These are phyloP conservation scores for Ganoderma sinense DNA, from an alignment of 1,284 basidiomycete species.

Conservation along the genomic window DNA sequence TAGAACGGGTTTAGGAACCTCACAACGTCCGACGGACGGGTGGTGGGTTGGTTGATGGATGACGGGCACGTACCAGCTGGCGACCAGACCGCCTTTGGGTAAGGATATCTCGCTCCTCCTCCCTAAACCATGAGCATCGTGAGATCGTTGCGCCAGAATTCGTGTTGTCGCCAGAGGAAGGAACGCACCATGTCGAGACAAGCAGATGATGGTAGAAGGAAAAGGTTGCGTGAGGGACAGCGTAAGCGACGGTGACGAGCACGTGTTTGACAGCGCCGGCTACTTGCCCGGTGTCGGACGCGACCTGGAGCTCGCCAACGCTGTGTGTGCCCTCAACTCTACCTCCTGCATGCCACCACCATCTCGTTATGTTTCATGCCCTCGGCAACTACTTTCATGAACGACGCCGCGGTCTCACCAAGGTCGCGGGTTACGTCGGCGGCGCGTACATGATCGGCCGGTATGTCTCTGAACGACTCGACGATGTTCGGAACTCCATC, in stretches of 20 bases:
- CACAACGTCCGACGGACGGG: background rate
- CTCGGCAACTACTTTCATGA: slow-evolving; percentile 53
- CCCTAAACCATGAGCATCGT: slow-evolving; percentile 48
- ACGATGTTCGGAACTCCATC: slow-evolving; percentile 75
- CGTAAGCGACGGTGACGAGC: slow-evolving; percentile 19
- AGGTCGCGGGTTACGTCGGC: slow-evolving; percentile 58
- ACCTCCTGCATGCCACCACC: slow-evolving; percentile 27
- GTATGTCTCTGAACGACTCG: slow-evolving; percentile 72
- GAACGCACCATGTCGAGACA: slow-evolving; percentile 33
- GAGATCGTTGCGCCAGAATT: background rate
- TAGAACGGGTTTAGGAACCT: background rate
- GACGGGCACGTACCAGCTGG: slow-evolving; percentile 57
- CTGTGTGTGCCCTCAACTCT: slow-evolving; percentile 14
- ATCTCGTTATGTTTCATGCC: slow-evolving; percentile 35
- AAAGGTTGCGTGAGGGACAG: slow-evolving; percentile 15
- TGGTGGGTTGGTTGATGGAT: background rate
- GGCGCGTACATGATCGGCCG: slow-evolving; percentile 73
- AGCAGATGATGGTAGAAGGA: slow-evolving; percentile 26
- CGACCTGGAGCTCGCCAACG: slow-evolving; percentile 19
- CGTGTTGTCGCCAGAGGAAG: background rate
- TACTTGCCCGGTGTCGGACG: slow-evolving; percentile 24
- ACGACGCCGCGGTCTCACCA: slow-evolving; percentile 52
- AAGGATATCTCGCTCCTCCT: slow-evolving; percentile 73
- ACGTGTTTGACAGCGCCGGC: slow-evolving; percentile 38
- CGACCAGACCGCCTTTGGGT: slow-evolving; percentile 76